phyloP scores from a whole-genome alignment of 2,329 filamentous ascomycete genomes.

The Parafenestella ontariensis region DNA sequence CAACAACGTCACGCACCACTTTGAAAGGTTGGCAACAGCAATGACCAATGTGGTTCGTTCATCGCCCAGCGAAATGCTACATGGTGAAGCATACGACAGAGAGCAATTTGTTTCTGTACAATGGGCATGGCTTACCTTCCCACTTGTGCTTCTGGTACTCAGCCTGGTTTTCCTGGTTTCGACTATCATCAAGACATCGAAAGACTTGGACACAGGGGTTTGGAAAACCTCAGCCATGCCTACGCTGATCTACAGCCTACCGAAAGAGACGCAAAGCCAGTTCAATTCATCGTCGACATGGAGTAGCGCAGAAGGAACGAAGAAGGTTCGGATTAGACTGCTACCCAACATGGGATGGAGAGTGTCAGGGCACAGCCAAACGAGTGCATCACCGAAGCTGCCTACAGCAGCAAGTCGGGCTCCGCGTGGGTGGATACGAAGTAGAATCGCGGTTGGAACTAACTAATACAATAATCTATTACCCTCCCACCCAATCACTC shows the following conservation, averaged over 20 bases:
- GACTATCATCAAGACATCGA: slow-evolving; percentile 32
- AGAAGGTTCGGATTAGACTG: slow-evolving; percentile 21
- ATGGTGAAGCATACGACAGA: slow-evolving; percentile 17
- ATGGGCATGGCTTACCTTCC: slow-evolving; percentile 39
- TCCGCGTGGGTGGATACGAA: slow-evolving; percentile 17
- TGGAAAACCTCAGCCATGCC: slow-evolving; percentile 46
- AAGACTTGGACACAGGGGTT: slow-evolving; percentile 12
- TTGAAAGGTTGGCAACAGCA: slow-evolving; percentile 23
- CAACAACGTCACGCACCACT: slow-evolving; percentile 26
- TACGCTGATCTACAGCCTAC: slow-evolving; percentile 33
- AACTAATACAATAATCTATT: neutral
- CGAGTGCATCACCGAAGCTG: slow-evolving; percentile 6
- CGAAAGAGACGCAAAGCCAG: slow-evolving; percentile 21
- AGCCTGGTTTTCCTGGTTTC: slow-evolving; percentile 31
- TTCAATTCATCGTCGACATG: slow-evolving; percentile 8
- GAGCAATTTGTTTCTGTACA: slow-evolving; percentile 17
- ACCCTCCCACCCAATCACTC: neutral
- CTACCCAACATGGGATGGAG: slow-evolving; percentile 23
- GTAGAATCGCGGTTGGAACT: neutral
- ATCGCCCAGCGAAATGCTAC: neutral
- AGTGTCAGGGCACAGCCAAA: slow-evolving; percentile 19
- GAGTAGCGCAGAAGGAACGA: neutral
- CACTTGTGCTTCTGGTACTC: slow-evolving; percentile 25
- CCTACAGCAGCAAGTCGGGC: neutral
- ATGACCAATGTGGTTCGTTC: slow-evolving; percentile 30